These are phyloP conservation scores for Aquilaria sinensis DNA, from an alignment of 345 rosid species.

Conservation along the genomic window DNA sequence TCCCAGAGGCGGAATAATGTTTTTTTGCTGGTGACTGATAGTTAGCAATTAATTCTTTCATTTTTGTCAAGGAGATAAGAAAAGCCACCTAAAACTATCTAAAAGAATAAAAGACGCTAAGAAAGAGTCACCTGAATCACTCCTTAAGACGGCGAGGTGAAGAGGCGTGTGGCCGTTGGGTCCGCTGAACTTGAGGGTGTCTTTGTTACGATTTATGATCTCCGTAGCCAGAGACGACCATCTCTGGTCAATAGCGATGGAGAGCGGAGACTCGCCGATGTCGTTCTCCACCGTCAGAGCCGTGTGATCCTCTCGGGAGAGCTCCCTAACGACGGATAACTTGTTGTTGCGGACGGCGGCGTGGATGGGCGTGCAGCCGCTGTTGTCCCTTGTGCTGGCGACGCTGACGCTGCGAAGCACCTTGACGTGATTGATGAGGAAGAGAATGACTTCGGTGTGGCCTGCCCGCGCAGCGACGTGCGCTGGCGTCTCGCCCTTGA, in stretches of 20 bases:
- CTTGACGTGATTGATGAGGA: conserved; percentile 9
- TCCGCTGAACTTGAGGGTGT: conserved; percentile 4
- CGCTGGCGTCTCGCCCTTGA: conserved; percentile 19
- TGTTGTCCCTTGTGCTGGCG: conserved; percentile 4
- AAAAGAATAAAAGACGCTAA: too few species aligned
- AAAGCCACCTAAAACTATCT: too few species aligned
- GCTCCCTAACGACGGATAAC: not conserved
- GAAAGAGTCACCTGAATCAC: not conserved
- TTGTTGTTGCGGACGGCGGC: conserved; percentile 8
- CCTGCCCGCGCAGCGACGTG: conserved; percentile 22
- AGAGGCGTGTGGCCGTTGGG: conserved; percentile 9
- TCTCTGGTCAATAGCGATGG: conserved; percentile 8
- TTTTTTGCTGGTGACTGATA: too few species aligned
- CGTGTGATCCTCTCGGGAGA: not conserved
- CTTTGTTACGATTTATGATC: conserved; percentile 1
- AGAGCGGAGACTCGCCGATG: conserved; percentile 8
- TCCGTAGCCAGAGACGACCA: not conserved
- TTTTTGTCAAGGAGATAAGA: too few species aligned
- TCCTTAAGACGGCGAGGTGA: conserved; percentile 8
- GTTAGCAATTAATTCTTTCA: too few species aligned
- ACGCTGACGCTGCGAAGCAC: not conserved
- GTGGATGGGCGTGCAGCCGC: conserved; percentile 9
- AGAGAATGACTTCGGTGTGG: conserved; percentile 10
- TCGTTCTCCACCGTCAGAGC: conserved; percentile 1
- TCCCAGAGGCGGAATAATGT: rapidly evolving